A percentile compares a stretch with the other conserved stretches of the same genome.
phyloP scores from a whole-genome alignment of 768 basidiomycete species.

The Xerocomus spinulosus region DNA sequence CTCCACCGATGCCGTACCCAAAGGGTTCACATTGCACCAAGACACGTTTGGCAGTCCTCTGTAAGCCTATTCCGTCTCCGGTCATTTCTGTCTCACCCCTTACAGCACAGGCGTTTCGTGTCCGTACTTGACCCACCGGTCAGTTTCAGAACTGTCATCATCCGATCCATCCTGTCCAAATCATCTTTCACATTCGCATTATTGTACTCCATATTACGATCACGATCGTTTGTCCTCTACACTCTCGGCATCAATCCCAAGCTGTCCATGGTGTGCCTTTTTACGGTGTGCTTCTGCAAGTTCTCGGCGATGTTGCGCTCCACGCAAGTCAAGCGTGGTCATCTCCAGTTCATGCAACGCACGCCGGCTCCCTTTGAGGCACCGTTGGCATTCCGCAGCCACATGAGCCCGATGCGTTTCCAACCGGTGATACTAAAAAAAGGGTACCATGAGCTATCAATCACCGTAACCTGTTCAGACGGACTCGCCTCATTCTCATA shows the following conservation, averaged over 20 bases:
- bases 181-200: conserved; percentile 47
- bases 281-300: conserved; percentile 57
- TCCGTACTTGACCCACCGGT: conserved; percentile 6
- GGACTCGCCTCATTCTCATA: conserved; percentile 26
- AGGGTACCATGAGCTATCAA: conserved; percentile 1
- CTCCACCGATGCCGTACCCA: conserved; percentile 15
- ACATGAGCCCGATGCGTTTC: conserved; percentile 38
- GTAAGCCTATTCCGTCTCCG: no score
- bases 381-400: conserved; percentile 36
- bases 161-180: conserved; percentile 74
- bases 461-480: background rate
- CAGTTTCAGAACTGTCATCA: conserved; percentile 50
- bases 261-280: conserved; percentile 54
- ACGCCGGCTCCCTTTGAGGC: conserved; percentile 40
- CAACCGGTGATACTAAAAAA: conserved; percentile 29
- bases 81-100: conserved; percentile 11
- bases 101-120: conserved; percentile 25
- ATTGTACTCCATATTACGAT: conserved; percentile 23
- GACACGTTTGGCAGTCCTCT: no score
- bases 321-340: conserved; percentile 54
- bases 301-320: conserved; percentile 53
- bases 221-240: conserved; percentile 20
- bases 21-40: no score
- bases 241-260: conserved; percentile 50
- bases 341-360: conserved; percentile 61